phyloP scores from a whole-genome alignment of 2,329 filamentous ascomycete genomes.

The Nannizziopsis arthrosporioides region DNA sequence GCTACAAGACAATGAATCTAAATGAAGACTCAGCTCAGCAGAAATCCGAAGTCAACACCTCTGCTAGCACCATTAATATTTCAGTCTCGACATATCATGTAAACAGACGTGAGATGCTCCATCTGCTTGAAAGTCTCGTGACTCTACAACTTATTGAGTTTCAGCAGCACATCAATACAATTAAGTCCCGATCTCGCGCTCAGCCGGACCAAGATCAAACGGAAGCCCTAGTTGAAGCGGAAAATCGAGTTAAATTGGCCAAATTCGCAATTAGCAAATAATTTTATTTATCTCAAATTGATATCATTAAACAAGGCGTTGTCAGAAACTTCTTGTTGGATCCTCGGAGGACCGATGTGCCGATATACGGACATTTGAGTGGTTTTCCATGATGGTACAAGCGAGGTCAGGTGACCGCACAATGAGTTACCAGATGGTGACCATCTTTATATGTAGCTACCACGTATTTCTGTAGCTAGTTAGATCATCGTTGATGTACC shows the following conservation, averaged over 20 bases:
- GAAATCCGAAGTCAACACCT: too few species aligned
- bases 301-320: too few species aligned
- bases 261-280: neutral
- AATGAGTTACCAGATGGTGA: too few species aligned
- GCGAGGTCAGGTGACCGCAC: too few species aligned
- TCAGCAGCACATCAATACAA: neutral
- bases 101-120: neutral
- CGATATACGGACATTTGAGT: too few species aligned
- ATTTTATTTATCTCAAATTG: neutral
- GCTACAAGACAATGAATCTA: neutral
- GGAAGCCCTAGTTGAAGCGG: neutral
- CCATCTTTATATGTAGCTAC: too few species aligned
- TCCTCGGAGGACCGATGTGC: too few species aligned
- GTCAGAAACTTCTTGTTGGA: too few species aligned
- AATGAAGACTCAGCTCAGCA: neutral
- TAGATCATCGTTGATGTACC: too few species aligned
- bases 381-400: too few species aligned
- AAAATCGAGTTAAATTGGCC: neutral
- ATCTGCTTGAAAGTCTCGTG: neutral
- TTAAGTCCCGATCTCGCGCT: neutral
- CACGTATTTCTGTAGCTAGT: too few species aligned
- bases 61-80: too few species aligned
- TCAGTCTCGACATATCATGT: neutral
- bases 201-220: neutral
- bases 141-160: neutral